Evolutionary conservation across 2,329 filamentous ascomycete genomes (phyloP).

Genomic region (Didymella lethalis): DNA sequence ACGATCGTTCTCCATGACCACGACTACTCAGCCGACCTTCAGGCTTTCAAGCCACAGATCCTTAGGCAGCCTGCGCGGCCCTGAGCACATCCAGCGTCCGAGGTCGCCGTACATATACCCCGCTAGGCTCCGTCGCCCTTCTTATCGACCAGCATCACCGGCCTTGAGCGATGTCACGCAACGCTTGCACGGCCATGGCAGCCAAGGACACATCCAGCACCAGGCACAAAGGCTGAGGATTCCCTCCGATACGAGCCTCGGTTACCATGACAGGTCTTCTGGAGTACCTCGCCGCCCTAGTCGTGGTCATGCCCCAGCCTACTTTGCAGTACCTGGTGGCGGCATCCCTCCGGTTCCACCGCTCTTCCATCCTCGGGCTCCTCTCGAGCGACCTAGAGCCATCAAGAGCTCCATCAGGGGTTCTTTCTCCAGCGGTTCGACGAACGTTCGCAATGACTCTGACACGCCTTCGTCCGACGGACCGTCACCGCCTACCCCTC

Average conservation of each 20-base stretch:
- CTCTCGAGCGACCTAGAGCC: slow-evolving; percentile 32
- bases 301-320: slow-evolving; percentile 26
- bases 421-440: slow-evolving; percentile 44
- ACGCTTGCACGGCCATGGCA: slow-evolving; percentile 28
- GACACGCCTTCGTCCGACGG: slow-evolving; percentile 55
- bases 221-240: slow-evolving; percentile 32
- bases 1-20: slow-evolving; percentile 54
- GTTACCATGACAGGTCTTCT: slow-evolving; percentile 29
- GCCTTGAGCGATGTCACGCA: slow-evolving; percentile 53
- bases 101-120: slow-evolving; percentile 55
- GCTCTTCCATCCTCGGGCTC: slow-evolving; percentile 31
- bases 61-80: slow-evolving; percentile 55
- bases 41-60: slow-evolving; percentile 55
- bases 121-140: slow-evolving; percentile 52
- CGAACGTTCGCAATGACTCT: slow-evolving; percentile 47
- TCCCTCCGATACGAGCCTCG: slow-evolving; percentile 38
- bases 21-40: slow-evolving; percentile 43
- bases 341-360: slow-evolving; percentile 39
- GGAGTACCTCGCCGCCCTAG: slow-evolving; percentile 24
- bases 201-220: slow-evolving; percentile 16
- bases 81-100: slow-evolving; percentile 47
- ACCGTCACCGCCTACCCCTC: slow-evolving; percentile 55
- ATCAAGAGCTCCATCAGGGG: slow-evolving; percentile 32
- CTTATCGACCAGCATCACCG: slow-evolving; percentile 55
- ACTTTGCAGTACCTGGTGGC: slow-evolving; percentile 17